Evolutionary conservation across 768 basidiomycete genomes (phyloP).

Genomic region (Hydnomerulius pinastri): DNA sequence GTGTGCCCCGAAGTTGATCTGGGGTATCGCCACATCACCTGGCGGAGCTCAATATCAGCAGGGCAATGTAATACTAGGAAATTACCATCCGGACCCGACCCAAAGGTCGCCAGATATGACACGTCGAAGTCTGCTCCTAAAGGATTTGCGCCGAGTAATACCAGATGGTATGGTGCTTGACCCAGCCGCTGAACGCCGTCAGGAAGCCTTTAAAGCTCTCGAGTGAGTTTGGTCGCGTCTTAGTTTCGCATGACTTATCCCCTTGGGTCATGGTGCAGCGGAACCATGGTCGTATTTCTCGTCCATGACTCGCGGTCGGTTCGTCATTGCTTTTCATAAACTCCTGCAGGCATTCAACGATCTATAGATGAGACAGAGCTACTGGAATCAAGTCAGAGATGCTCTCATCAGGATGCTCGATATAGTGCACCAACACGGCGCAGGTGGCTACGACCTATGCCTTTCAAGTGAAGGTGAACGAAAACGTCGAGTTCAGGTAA

Average conservation of each 20-base stretch:
- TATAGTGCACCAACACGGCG: neutral
- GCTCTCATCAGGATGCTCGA: neutral
- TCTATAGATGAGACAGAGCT: neutral
- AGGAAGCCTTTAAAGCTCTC: neutral
- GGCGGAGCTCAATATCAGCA: neutral
- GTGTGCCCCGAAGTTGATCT: constrained; percentile 1
- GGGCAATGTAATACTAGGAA: neutral
- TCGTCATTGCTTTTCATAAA: neutral
- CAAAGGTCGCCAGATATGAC: neutral
- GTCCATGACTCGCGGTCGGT: neutral
- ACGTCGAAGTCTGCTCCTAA: neutral
- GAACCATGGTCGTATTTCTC: neutral
- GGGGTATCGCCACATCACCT: constrained; percentile 1
- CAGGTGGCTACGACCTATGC: neutral
- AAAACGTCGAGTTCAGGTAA: neutral
- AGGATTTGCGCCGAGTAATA: neutral
- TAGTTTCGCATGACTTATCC: neutral
- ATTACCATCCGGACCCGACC: neutral
- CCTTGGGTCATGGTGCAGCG: neutral
- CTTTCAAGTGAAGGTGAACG: neutral
- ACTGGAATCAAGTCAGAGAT: neutral
- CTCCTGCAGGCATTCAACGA: neutral
- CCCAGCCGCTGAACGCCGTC: neutral
- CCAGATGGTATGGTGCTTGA: neutral
- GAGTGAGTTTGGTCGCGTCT: neutral